Evolutionary conservation across 2,329 filamentous ascomycete species (phyloP).

Genomic region (Penicillium sp.): DNA sequence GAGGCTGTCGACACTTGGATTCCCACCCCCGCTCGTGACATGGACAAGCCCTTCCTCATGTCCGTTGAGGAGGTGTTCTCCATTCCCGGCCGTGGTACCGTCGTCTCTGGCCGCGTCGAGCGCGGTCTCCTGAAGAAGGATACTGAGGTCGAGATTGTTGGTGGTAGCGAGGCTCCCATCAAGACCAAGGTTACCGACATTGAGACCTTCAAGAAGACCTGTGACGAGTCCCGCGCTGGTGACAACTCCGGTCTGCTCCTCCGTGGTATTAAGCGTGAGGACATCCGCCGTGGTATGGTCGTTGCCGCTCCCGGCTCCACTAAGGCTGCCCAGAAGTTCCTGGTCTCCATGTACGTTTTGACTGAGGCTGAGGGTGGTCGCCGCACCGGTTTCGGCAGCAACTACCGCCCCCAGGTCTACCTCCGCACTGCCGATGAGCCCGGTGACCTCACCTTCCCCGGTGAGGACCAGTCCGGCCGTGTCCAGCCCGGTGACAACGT

Average conservation of each 20-base stretch:
- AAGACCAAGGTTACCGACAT: slow-evolving; percentile 99
- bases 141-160: slow-evolving; percentile 89
- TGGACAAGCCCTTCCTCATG: slow-evolving; percentile 99
- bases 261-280: slow-evolving; percentile 93
- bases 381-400: slow-evolving; percentile 90
- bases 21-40: slow-evolving; percentile 87
- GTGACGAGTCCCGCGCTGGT: slow-evolving; percentile 91
- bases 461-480: slow-evolving; percentile 75
- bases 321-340: slow-evolving; percentile 87
- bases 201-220: slow-evolving; percentile 99
- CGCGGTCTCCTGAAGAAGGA: slow-evolving; percentile 93
- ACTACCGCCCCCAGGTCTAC: slow-evolving; percentile 97
- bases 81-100: slow-evolving; percentile 90
- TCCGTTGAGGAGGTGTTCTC: slow-evolving; percentile 93
- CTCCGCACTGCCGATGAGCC: slow-evolving; percentile 82
- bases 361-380: slow-evolving; percentile 98
- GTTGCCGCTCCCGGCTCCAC: slow-evolving; percentile 77
- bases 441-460: slow-evolving; percentile 80
- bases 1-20: slow-evolving; percentile 93
- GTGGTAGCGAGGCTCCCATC: slow-evolving; percentile 77
- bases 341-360: slow-evolving; percentile 94
- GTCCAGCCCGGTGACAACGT: slow-evolving; percentile 99
- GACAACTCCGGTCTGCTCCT: slow-evolving; percentile 98
- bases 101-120: slow-evolving; percentile 95
- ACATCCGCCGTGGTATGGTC: slow-evolving; percentile 93